phyloP scores from a whole-genome alignment of 768 basidiomycete species.

The Inosperma sp. region DNA sequence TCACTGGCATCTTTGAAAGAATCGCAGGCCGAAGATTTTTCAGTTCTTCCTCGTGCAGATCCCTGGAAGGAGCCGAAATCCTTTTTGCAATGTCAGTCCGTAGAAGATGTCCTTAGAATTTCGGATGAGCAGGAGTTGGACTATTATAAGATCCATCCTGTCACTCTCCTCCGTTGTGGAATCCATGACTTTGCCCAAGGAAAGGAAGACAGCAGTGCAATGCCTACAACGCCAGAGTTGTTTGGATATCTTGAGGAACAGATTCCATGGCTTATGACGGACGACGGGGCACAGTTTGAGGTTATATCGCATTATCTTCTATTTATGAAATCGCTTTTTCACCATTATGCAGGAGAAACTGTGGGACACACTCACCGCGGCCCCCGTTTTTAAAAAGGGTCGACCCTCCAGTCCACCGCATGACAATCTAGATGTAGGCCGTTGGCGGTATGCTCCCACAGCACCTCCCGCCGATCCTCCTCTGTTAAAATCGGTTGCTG shows the following conservation, averaged over 20 bases:
- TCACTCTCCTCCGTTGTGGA: conserved; percentile 61
- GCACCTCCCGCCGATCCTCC: conserved; percentile 33
- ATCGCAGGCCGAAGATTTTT: conserved; percentile 50
- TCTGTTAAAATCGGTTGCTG: conserved; percentile 33
- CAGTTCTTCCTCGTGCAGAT: conserved; percentile 52
- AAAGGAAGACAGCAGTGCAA: conserved; percentile 31
- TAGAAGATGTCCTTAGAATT: conserved; percentile 39
- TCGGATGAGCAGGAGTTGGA: conserved; percentile 27
- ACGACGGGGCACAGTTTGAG: conserved; percentile 50
- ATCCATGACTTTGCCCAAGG: conserved; percentile 45
- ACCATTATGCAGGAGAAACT: conserved; percentile 38
- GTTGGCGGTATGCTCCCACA: conserved; percentile 41
- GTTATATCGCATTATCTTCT: conserved; percentile 31
- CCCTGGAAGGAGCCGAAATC: conserved; percentile 43
- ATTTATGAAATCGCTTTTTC: not conserved
- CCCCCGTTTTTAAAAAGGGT: conserved; percentile 46
- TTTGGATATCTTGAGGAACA: conserved; percentile 55
- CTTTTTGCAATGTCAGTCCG: conserved; percentile 42
- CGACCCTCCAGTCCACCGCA: conserved; percentile 17
- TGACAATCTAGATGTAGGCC: conserved; percentile 19
- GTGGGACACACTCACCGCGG: conserved; percentile 57
- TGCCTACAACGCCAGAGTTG: conserved; percentile 53
- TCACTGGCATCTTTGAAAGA: conserved; percentile 55
- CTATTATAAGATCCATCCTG: conserved; percentile 37
- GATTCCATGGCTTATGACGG: conserved; percentile 52